Evolutionary conservation across 495 filamentous ascomycete species (phyloP).

Genomic region (Xylaria longipes): DNA sequence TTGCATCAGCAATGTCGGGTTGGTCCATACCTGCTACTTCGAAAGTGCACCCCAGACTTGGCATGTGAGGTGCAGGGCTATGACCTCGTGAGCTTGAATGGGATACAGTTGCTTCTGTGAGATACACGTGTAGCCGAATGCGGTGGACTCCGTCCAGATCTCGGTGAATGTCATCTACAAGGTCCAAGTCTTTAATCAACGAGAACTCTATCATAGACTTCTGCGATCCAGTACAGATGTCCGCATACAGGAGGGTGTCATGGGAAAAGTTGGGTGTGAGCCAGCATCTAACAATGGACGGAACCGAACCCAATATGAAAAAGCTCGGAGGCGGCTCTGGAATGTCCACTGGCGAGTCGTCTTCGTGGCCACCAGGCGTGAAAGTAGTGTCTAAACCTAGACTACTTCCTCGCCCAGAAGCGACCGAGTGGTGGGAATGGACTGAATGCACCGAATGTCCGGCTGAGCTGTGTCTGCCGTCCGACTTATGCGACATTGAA

Average conservation of each 20-base stretch:
- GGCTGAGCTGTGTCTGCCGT: conserved; percentile 92
- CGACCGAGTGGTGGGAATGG: conserved; percentile 56
- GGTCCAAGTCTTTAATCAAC: conserved; percentile 72
- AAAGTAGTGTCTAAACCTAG: conserved; percentile 78
- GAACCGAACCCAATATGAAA: conserved; percentile 82
- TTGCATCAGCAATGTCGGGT: conserved; percentile 51
- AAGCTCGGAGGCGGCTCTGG: conserved; percentile 81
- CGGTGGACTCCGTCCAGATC: conserved; percentile 65
- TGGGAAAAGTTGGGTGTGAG: conserved; percentile 85
- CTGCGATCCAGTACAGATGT: conserved; percentile 90
- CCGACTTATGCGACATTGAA: conserved; percentile 91
- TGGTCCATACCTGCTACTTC: conserved; percentile 65
- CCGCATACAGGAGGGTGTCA: conserved; percentile 85
- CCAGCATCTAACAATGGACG: conserved; percentile 96
- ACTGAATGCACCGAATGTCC: conserved; percentile 78
- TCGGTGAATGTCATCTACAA: conserved; percentile 69
- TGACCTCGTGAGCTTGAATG: conserved; percentile 73
- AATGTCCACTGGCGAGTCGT: conserved; percentile 67
- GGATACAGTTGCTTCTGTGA: conserved; percentile 87
- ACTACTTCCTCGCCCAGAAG: conserved; percentile 82
- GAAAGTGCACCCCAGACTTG: conserved; percentile 78
- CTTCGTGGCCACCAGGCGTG: conserved; percentile 64
- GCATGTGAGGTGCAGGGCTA: conserved; percentile 80
- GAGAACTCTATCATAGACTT: conserved; percentile 76
- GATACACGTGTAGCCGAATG: conserved; percentile 81